These are phyloP conservation scores for Lagenidium giganteum DNA, from an alignment of 352 stramenopile species.

Conservation along the genomic window DNA sequence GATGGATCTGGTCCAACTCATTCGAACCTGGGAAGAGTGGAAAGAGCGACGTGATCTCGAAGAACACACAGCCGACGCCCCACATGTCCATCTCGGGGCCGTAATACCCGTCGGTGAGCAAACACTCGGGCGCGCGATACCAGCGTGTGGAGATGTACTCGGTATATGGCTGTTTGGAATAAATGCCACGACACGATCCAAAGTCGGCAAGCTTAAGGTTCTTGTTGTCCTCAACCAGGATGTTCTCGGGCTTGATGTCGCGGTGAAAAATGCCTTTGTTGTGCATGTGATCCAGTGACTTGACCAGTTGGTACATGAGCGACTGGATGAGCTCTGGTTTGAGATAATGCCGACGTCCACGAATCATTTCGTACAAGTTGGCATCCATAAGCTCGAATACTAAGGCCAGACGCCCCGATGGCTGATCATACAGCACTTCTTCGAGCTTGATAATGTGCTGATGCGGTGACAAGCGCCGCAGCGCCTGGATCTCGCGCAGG, in stretches of 20 bases:
- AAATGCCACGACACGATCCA: slow-evolving; percentile 93
- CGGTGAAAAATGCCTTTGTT: slow-evolving; percentile 96
- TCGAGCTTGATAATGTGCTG: slow-evolving; percentile 95
- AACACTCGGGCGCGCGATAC: slow-evolving; percentile 94
- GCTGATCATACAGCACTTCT: slow-evolving; percentile 93
- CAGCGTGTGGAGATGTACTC: slow-evolving; percentile 97
- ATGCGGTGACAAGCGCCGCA: slow-evolving; percentile 91
- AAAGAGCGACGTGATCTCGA: slow-evolving; percentile 94
- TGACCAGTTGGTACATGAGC: slow-evolving; percentile 92
- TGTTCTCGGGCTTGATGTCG: slow-evolving; percentile 97
- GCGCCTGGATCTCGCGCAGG: slow-evolving; percentile 93
- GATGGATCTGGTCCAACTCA: slow-evolving; percentile 94
- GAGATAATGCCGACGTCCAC: slow-evolving; percentile 80
- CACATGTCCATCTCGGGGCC: slow-evolving; percentile 96
- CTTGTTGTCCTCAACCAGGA: slow-evolving; percentile 84
- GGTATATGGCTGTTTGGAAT: slow-evolving; percentile 95
- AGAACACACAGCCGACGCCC: slow-evolving; percentile 94
- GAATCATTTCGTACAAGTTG: slow-evolving; percentile 97
- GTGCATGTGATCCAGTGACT: slow-evolving; percentile 96
- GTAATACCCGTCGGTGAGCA: slow-evolving; percentile 95
- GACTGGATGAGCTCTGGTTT: slow-evolving; percentile 79
- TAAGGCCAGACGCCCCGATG: slow-evolving; percentile 89
- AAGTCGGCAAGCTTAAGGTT: slow-evolving; percentile 94
- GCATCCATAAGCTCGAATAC: slow-evolving; percentile 97
- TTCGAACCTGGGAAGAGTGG: slow-evolving; percentile 93